A percentile compares a stretch with the other conserved stretches of the same genome.
Conservation (phyloP, 2,329 filamentous ascomycete species). For the Claviceps maximensis region DNA sequence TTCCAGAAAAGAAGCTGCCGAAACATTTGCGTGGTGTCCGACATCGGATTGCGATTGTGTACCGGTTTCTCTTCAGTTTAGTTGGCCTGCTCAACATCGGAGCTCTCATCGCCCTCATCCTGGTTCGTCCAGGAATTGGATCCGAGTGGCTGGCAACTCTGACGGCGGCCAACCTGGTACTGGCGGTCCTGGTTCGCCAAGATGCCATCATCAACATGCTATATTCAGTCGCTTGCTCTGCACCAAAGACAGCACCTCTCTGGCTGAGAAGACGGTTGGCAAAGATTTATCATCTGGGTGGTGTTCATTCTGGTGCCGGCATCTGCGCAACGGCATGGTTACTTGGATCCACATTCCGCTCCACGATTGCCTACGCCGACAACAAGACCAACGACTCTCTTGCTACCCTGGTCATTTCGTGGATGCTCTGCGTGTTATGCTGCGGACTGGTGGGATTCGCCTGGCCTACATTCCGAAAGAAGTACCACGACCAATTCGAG, state of each 20-base stretch:
- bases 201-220: slow-evolving; percentile 39
- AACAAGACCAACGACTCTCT: slow-evolving; percentile 24
- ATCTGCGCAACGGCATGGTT: slow-evolving; percentile 37
- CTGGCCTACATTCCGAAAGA: slow-evolving; percentile 48
- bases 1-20: slow-evolving; percentile 28
- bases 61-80: slow-evolving; percentile 42
- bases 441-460: slow-evolving; percentile 47
- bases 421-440: slow-evolving; percentile 44
- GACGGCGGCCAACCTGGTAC: slow-evolving; percentile 34
- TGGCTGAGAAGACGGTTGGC: slow-evolving; percentile 33
- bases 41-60: slow-evolving; percentile 36
- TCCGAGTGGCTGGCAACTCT: slow-evolving; percentile 27
- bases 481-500: slow-evolving; percentile 58
- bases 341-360: slow-evolving; percentile 27
- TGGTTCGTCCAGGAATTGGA: slow-evolving; percentile 18
- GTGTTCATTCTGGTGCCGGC: slow-evolving; percentile 36
- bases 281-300: slow-evolving; percentile 39
- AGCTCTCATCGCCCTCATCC: slow-evolving; percentile 30
- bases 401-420: slow-evolving; percentile 35
- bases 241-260: slow-evolving; percentile 33
- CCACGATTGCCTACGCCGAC: slow-evolving; percentile 21
- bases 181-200: slow-evolving; percentile 39
- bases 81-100: slow-evolving; percentile 36
- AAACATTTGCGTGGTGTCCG: slow-evolving; percentile 27
- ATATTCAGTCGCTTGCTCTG: slow-evolving; percentile 31